These are phyloP conservation scores for Leishmania guyanensis DNA, from an alignment of 208 protist genomes.

Conservation along the genomic window DNA sequence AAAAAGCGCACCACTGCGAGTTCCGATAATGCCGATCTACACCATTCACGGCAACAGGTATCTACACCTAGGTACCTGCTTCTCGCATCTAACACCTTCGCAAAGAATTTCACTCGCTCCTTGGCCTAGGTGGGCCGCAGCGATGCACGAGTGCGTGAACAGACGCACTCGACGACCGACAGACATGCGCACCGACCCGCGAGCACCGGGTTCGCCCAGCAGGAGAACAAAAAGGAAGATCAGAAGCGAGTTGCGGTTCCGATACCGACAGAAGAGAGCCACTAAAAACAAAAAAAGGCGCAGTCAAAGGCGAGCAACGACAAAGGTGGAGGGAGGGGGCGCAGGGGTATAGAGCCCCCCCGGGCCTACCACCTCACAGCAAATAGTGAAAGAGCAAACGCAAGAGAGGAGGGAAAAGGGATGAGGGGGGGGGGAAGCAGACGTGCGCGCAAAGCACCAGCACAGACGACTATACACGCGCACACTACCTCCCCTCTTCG, in stretches of 20 bases:
- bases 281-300: not conserved
- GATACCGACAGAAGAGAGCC: not conserved
- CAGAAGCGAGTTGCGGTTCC: not conserved
- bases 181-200: too few species aligned
- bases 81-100: not conserved
- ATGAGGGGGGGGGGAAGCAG: not conserved
- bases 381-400: not conserved
- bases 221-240: not conserved
- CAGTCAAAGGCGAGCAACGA: not conserved
- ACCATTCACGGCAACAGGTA: not conserved
- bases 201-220: not conserved
- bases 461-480: not conserved
- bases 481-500: not conserved
- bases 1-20: not conserved
- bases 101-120: not conserved
- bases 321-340: not conserved
- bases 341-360: not conserved
- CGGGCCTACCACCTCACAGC: not conserved
- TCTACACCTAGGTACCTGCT: not conserved
- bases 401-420: not conserved
- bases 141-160: not conserved
- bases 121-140: not conserved
- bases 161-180: too few species aligned
- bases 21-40: not conserved
- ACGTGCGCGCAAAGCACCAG: not conserved